These are phyloP conservation scores for Boletus subcaerulescens DNA, from an alignment of 768 basidiomycete genomes.

Conservation along the genomic window DNA sequence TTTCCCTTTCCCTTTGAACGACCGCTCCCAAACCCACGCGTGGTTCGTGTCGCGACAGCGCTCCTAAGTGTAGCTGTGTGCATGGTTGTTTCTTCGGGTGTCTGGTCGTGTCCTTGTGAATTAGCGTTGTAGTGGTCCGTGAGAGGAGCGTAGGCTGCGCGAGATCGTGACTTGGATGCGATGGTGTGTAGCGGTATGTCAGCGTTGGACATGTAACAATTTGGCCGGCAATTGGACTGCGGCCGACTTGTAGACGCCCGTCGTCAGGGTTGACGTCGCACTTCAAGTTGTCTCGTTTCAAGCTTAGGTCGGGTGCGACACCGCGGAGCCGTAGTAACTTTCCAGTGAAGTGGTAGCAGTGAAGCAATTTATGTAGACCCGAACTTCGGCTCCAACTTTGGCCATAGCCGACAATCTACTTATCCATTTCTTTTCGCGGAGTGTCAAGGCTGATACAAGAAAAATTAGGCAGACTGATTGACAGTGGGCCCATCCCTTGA, in stretches of 20 bases:
- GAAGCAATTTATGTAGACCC: background rate
- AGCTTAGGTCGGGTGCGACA: too few relatives aligned
- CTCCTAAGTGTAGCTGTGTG: constrained; percentile 32
- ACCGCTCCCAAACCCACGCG: constrained; percentile 13
- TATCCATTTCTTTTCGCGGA: too few relatives aligned
- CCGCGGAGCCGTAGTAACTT: background rate
- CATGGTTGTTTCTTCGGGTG: constrained; percentile 21
- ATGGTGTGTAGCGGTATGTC: constrained; percentile 70
- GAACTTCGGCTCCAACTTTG: too few relatives aligned
- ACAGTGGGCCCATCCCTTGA: too few relatives aligned
- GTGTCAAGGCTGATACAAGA: too few relatives aligned
- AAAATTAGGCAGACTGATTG: too few relatives aligned
- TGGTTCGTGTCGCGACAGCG: constrained; percentile 30
- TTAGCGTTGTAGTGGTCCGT: constrained; percentile 25
- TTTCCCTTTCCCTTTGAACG: constrained; percentile 38
- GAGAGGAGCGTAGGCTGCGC: constrained; percentile 47
- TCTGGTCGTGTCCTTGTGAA: constrained; percentile 21
- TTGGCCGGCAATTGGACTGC: background rate
- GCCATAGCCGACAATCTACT: too few relatives aligned
- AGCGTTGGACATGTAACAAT: constrained; percentile 37
- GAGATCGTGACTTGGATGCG: constrained; percentile 44
- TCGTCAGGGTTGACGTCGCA: background rate
- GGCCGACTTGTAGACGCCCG: background rate
- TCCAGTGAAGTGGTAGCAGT: background rate
- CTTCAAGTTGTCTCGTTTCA: too few relatives aligned